These are phyloP conservation scores for Globisporangium yorkense DNA, from an alignment of 352 stramenopile species.

Conservation along the genomic window DNA sequence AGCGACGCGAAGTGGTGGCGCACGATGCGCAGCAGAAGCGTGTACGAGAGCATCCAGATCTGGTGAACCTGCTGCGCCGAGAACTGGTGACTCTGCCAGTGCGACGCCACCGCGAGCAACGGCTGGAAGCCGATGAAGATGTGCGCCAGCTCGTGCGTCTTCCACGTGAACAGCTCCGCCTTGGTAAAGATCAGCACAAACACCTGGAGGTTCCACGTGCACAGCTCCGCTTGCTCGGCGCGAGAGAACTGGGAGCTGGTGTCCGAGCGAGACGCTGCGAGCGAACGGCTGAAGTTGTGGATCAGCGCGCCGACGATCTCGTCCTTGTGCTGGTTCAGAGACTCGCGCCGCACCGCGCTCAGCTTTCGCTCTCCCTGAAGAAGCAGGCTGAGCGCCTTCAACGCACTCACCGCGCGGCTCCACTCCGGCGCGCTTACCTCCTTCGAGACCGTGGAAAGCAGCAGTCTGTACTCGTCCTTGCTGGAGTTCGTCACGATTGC, in stretches of 20 bases:
- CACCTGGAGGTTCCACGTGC: constrained; percentile 47
- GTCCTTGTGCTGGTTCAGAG: constrained; percentile 50
- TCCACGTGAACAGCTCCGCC: constrained; percentile 76
- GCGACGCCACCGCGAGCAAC: constrained; percentile 26
- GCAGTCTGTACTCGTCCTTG: constrained; percentile 65
- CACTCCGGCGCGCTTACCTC: constrained; percentile 36
- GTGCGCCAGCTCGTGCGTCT: constrained; percentile 60
- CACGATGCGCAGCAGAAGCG: constrained; percentile 66
- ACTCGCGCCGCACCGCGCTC: constrained; percentile 32
- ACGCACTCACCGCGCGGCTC: constrained; percentile 38
- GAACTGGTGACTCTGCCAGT: constrained; percentile 17
- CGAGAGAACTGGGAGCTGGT: background rate
- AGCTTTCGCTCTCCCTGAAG: constrained; percentile 64
- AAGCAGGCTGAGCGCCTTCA: constrained; percentile 48
- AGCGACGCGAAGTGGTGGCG: constrained; percentile 72
- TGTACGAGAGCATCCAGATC: constrained; percentile 77
- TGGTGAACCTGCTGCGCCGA: constrained; percentile 43
- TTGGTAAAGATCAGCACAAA: constrained; percentile 75
- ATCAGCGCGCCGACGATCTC: constrained; percentile 37
- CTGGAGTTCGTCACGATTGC: constrained; percentile 48
- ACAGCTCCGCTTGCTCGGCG: constrained; percentile 15
- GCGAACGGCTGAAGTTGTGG: constrained; percentile 34
- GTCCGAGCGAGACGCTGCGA: constrained; percentile 6
- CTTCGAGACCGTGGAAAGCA: constrained; percentile 48
- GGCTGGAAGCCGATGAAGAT: constrained; percentile 65